Evolutionary conservation across 2,329 filamentous ascomycete species (phyloP), one percentile per base, ranked within the genome.

Genomic region (Sarocladiaceae sp.): DNA sequence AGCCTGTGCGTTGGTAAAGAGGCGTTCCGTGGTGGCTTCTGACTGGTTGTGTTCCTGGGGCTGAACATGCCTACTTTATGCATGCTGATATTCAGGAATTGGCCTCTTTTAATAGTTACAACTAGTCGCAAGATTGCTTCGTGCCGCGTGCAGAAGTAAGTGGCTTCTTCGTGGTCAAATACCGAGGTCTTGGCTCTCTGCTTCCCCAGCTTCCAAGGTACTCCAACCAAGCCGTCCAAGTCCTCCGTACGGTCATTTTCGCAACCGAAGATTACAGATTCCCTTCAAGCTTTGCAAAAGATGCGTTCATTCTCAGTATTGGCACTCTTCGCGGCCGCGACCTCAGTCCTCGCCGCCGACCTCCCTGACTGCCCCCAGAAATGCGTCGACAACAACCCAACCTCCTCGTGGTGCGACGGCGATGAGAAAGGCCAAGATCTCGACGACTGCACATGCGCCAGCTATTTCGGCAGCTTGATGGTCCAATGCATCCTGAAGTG

Each of bases 361-460:
- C 7, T 49, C 20, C 50, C 50, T 37, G 22, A 22, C 39, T 55
- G 53, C 51, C 25, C 52, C 51, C 3, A 26, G 2, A 37, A 22
- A 44, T 55, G 53, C 37, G 37, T 37, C 36, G 26, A 13, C n/a
- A 15, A 29, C 22, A 39, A 29, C 46, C 50, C 51, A 15, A 47
- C 31, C 36, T 53, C 53, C 26, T 55, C 53, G 22, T 31, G 11
- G 2, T 55, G 53, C 53, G 51, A 55, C 46, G 53, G 53, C 51
- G 53, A 53, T 51, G 53, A 55, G 46, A 39, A 35, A 10, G 53
- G 53, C 28, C 29, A 11, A 17, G 53, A 36, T 29, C 51, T 53
- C 23, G 48, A 50, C 51, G 28, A 39, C 18, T 55, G 53, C 50
- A 37, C 37, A 25, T 55, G 53, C 51, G 13, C 28, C 18, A 31